Evolutionary conservation across 148 eudicot species (phyloP).

Genomic region (Fallopia convolvulus): DNA sequence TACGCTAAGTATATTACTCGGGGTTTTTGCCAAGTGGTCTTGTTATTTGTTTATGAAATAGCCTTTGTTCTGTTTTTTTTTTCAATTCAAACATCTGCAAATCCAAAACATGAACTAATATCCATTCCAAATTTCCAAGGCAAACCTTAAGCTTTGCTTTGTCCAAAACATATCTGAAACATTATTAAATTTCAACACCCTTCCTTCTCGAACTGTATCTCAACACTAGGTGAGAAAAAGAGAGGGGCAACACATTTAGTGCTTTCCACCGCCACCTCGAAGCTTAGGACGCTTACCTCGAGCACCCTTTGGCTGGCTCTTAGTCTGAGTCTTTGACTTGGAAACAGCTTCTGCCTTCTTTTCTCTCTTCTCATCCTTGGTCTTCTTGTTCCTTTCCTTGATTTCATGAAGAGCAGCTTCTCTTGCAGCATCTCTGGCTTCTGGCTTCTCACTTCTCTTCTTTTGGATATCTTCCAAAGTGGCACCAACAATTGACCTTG

Average conservation of each 20-base stretch:
- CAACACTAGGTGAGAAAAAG: not conserved
- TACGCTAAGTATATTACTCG: no score
- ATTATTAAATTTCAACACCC: not conserved
- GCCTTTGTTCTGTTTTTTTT: no score
- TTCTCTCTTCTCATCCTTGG: conserved; percentile 61
- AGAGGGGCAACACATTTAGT: not conserved
- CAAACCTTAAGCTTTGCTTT: not conserved
- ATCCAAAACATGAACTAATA: not conserved
- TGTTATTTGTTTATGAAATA: no score
- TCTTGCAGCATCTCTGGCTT: conserved; percentile 65
- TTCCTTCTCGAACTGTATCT: not conserved
- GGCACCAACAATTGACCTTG: conserved; percentile 65
- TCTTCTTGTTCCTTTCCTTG: conserved; percentile 69
- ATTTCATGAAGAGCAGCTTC: conserved; percentile 67
- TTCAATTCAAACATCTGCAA: not conserved
- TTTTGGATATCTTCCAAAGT: conserved; percentile 65
- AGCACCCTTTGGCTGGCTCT: conserved; percentile 33
- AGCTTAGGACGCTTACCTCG: conserved; percentile 12
- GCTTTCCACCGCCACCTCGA: conserved; percentile 20
- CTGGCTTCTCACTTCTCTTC: conserved; percentile 58
- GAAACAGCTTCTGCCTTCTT: conserved; percentile 45
- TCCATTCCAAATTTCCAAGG: not conserved
- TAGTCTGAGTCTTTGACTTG: conserved; percentile 30
- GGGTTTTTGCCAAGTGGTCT: no score
- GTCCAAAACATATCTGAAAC: not conserved